These are phyloP conservation scores for Avena eriantha DNA, from an alignment of 176 grass and related monocot species.

Conservation along the genomic window DNA sequence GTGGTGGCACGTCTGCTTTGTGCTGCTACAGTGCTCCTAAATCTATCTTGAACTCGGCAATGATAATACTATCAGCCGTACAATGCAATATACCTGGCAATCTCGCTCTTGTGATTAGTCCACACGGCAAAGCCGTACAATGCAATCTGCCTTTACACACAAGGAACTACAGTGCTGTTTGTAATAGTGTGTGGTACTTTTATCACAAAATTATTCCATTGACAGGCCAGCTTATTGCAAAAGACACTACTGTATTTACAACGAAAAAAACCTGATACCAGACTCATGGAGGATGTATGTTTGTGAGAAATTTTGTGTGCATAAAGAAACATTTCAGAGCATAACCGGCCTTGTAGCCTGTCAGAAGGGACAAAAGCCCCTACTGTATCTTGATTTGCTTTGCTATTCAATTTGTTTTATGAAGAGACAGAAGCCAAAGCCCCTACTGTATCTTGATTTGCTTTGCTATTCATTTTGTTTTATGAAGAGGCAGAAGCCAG, in stretches of 20 bases:
- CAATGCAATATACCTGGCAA: constrained; percentile 18
- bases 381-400: constrained; percentile 36
- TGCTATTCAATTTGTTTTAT: constrained; percentile 17
- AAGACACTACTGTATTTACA: constrained; percentile 1
- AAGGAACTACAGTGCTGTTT: neutral
- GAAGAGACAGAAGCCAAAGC: neutral
- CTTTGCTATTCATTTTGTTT: constrained; percentile 22
- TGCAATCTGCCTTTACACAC: neutral
- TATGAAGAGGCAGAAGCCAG: neutral
- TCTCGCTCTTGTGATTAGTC: constrained; percentile 12
- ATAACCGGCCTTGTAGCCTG: constrained; percentile 1
- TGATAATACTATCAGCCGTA: constrained; percentile 2
- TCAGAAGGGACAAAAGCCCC: neutral
- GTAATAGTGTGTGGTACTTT: constrained; percentile 24
- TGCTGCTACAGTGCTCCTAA: neutral
- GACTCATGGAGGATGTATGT: neutral
- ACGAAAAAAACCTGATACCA: constrained; percentile 4
- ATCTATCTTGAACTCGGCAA: neutral
- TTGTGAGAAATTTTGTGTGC: constrained; percentile 9
- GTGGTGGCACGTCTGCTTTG: neutral
- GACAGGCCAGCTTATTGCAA: neutral
- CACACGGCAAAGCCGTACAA: neutral
- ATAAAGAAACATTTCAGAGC: neutral
- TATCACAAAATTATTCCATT: constrained; percentile 33
- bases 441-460: constrained; percentile 33